Conservation (phyloP, 2,329 filamentous ascomycete species). For the Botryosphaeria dothidea region DNA sequence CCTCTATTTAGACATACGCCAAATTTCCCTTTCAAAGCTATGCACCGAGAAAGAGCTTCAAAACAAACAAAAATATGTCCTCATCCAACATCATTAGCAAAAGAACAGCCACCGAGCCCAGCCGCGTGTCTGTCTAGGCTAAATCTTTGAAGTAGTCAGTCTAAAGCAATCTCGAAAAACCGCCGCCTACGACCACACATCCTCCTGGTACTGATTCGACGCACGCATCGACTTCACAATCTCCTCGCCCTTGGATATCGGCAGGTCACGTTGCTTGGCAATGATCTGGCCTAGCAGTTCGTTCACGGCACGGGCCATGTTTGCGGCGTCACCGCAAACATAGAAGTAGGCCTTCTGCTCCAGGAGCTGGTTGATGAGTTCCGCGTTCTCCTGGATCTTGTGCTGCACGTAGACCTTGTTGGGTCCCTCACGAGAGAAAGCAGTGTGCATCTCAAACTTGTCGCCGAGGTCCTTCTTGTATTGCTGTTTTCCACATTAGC, state of each 20-base stretch:
- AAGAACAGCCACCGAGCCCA: neutral
- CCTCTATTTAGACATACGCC: conserved; percentile 8
- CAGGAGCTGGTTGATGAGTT: conserved; percentile 84
- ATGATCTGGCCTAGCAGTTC: conserved; percentile 84
- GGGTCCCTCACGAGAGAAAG: conserved; percentile 85
- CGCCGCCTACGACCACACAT: conserved; percentile 62
- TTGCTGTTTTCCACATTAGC: conserved; percentile 57
- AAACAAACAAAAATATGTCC: neutral
- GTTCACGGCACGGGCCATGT: conserved; percentile 96
- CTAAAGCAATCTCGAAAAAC: neutral
- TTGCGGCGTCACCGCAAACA: conserved; percentile 94
- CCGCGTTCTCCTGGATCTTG: conserved; percentile 76
- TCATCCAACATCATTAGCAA: neutral
- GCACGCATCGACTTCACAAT: conserved; percentile 96
- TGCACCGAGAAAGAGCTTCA: conserved; percentile 6
- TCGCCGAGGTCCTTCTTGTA: conserved; percentile 83
- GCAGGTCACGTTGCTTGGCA: conserved; percentile 76
- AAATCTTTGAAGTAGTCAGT: conserved; percentile 2
- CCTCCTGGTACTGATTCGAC: conserved; percentile 92
- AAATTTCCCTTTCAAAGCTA: neutral
- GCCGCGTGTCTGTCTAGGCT: conserved; percentile 5
- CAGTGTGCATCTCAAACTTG: conserved; percentile 85
- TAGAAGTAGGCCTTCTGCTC: conserved; percentile 92
- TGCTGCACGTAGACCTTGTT: conserved; percentile 98
- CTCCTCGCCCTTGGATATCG: conserved; percentile 88